A percentile compares a stretch with the other conserved stretches of the same genome.
Evolutionary conservation across 805 yeast genomes (phyloP).

Genomic region (Maudiozyma serrabonitensis): DNA sequence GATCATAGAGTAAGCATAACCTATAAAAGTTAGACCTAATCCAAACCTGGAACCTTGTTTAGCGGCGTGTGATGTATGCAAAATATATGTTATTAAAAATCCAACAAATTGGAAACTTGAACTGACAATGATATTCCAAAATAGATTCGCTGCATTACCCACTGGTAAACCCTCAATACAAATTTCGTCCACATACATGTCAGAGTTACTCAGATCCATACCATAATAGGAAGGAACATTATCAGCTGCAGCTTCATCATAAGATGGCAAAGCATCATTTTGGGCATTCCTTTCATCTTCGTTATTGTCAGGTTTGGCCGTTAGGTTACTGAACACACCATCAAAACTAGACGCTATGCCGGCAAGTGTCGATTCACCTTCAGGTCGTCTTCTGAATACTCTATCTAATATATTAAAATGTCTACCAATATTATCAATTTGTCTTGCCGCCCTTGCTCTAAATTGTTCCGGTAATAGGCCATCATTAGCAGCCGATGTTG

Average conservation of each 20-base stretch:
- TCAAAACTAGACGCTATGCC: slow-evolving; percentile 35
- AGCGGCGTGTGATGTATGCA: slow-evolving; percentile 96
- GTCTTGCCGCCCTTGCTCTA: slow-evolving; percentile 16
- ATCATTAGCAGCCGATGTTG: not conserved
- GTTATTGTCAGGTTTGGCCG: slow-evolving; percentile 71
- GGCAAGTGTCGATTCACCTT: slow-evolving; percentile 5
- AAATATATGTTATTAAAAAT: slow-evolving; percentile 75
- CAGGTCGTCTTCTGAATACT: slow-evolving; percentile 21
- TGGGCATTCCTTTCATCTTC: slow-evolving; percentile 21
- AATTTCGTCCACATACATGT: slow-evolving; percentile 66
- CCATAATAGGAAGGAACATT: slow-evolving; percentile 97
- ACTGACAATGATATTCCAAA: slow-evolving; percentile 85
- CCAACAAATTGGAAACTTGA: slow-evolving; percentile 93
- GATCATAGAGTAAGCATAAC: slow-evolving; percentile 52
- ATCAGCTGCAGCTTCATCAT: slow-evolving; percentile 92
- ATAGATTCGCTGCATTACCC: slow-evolving; percentile 76
- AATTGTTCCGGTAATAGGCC: slow-evolving; percentile 8
- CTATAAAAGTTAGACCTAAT: slow-evolving; percentile 71
- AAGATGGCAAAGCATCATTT: slow-evolving; percentile 69
- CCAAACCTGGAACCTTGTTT: slow-evolving; percentile 93
- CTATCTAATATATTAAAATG: slow-evolving; percentile 34
- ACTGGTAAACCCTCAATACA: slow-evolving; percentile 94
- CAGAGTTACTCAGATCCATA: slow-evolving; percentile 56
- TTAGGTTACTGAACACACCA: slow-evolving; percentile 86
- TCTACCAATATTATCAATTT: slow-evolving; percentile 24